A percentile compares a stretch with the other conserved stretches of the same genome.
phyloP scores from a whole-genome alignment of 1,284 basidiomycete genomes.

The Sphaerobolus stellatus region DNA sequence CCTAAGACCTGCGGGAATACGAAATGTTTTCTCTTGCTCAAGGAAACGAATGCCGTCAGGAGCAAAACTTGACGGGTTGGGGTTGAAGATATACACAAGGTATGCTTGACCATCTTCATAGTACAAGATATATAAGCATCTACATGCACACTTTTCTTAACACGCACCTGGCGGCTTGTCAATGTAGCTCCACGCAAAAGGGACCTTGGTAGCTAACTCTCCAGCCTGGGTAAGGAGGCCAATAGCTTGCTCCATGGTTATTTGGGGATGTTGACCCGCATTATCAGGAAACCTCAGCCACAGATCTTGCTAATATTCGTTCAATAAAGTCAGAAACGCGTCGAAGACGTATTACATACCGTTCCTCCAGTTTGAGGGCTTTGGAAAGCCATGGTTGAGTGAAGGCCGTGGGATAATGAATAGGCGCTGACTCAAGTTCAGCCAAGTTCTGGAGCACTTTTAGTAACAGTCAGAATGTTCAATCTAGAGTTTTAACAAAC shows the following conservation, averaged over 20 bases:
- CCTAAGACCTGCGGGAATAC: conserved; percentile 47
- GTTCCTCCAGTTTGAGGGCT: no score
- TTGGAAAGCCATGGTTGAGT: no score
- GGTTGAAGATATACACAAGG: conserved; percentile 52
- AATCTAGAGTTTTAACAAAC: no score
- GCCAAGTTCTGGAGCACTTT: no score
- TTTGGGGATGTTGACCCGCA: conserved; percentile 51
- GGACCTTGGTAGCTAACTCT: conserved; percentile 51
- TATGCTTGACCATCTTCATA: conserved; percentile 60
- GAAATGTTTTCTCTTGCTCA: conserved; percentile 62
- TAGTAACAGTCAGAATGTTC: no score
- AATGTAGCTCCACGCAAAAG: conserved; percentile 69
- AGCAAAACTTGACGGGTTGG: no score
- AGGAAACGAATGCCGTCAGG: conserved; percentile 70
- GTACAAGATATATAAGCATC: conserved; percentile 4
- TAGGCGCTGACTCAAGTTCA: no score
- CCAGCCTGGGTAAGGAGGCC: conserved; percentile 59
- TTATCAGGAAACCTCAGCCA: conserved; percentile 69
- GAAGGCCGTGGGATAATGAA: no score
- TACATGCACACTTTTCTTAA: neutral
- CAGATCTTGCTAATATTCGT: conserved; percentile 34
- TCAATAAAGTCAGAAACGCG: no score
- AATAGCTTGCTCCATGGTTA: conserved; percentile 57
- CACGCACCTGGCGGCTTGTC: conserved; percentile 67
- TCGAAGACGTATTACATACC: no score